phyloP scores from a whole-genome alignment of 495 filamentous ascomycete genomes.

The Patellaria atrata region DNA sequence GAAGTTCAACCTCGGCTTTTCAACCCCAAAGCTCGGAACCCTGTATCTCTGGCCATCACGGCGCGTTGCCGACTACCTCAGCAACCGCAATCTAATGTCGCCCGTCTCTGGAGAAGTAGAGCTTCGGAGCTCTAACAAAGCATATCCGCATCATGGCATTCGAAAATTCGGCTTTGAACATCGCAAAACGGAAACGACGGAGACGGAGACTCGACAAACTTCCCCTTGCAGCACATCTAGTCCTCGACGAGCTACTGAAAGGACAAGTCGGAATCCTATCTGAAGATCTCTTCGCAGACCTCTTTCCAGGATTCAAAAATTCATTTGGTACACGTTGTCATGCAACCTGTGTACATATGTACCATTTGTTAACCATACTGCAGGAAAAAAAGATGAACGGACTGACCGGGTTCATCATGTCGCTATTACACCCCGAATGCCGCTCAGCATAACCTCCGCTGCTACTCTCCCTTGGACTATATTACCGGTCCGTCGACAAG shows the following conservation, averaged over 20 bases:
- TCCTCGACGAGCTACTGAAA: conserved; percentile 67
- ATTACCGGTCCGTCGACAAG: conserved; percentile 49
- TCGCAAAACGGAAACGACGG: conserved; percentile 35
- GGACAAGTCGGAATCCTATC: conserved; percentile 81
- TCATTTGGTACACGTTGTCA: not conserved
- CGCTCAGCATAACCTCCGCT: conserved; percentile 38
- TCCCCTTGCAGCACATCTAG: conserved; percentile 47
- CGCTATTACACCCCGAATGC: conserved; percentile 70
- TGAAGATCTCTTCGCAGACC: conserved; percentile 66
- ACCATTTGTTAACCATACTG: not conserved
- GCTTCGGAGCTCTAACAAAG: too few species aligned
- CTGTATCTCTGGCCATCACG: too few species aligned
- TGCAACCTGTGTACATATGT: not conserved
- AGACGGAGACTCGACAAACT: conserved; percentile 37
- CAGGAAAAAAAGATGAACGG: too few species aligned
- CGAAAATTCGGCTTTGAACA: conserved; percentile 9
- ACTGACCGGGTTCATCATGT: conserved; percentile 38
- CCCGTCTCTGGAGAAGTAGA: too few species aligned
- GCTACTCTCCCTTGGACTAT: conserved; percentile 67
- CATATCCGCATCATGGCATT: conserved; percentile 14
- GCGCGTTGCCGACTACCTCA: too few species aligned
- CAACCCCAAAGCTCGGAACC: too few species aligned
- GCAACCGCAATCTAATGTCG: too few species aligned
- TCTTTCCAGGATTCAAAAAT: conserved; percentile 47
- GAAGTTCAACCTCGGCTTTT: too few species aligned